Conservation (phyloP, 2,329 filamentous ascomycete species). For the Lecanosticta acicola region DNA sequence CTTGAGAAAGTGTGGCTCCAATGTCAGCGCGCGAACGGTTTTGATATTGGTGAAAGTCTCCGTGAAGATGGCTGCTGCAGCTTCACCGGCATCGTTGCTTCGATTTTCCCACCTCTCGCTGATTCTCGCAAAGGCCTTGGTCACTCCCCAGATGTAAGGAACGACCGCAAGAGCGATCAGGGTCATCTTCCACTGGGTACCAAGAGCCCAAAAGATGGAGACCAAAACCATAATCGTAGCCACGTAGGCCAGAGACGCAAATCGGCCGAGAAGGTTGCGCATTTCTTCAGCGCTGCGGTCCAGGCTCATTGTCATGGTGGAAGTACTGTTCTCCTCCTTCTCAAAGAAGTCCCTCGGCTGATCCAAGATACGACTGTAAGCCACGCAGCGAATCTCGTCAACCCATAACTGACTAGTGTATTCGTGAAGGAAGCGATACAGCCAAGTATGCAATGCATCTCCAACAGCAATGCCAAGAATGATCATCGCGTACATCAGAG, state of each 20-base stretch:
- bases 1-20: constrained; percentile 64
- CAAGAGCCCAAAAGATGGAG: constrained; percentile 69
- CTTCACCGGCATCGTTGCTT: constrained; percentile 59
- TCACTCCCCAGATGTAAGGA: constrained; percentile 62
- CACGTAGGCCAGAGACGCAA: constrained; percentile 64
- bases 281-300: constrained; percentile 84
- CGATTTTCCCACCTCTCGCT: constrained; percentile 67
- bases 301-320: constrained; percentile 62
- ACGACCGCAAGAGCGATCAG: constrained; percentile 65
- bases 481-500: constrained; percentile 62
- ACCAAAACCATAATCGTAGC: constrained; percentile 61
- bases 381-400: constrained; percentile 61
- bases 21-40: constrained; percentile 67
- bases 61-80: constrained; percentile 57
- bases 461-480: constrained; percentile 62
- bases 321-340: constrained; percentile 57
- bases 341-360: constrained; percentile 80
- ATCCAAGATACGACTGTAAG: constrained; percentile 62
- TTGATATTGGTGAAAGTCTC: constrained; percentile 76
- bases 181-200: constrained; percentile 72
- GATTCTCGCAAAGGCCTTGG: constrained; percentile 59
- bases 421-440: constrained; percentile 67
- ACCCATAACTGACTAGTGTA: constrained; percentile 70
- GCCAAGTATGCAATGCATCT: constrained; percentile 61
- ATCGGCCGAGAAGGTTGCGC: constrained; percentile 72